Conservation (phyloP, 768 basidiomycete species). For the Serpula lacrymans region DNA sequence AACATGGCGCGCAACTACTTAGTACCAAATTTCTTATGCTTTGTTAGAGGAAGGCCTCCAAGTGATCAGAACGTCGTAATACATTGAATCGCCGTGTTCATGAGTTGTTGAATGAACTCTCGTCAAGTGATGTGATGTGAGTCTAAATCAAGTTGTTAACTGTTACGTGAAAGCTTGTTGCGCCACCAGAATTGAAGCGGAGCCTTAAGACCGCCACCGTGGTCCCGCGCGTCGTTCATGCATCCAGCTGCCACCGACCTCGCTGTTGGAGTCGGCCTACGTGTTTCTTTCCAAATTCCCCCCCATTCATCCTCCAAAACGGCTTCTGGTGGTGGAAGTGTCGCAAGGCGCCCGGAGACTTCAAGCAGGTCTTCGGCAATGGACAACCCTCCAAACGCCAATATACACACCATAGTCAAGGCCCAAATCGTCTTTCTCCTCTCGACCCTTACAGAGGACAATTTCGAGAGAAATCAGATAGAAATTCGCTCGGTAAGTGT, state of each 20-base stretch:
- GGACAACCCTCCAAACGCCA: conserved; percentile 81
- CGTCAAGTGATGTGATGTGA: too few relatives aligned
- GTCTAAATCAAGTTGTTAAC: too few relatives aligned
- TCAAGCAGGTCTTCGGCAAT: conserved; percentile 77
- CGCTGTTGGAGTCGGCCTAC: conserved; percentile 30
- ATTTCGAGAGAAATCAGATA: conserved; percentile 88
- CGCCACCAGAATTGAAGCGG: conserved; percentile 11
- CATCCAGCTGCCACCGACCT: conserved; percentile 21
- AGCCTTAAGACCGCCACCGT: conserved; percentile 11
- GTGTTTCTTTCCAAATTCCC: conserved; percentile 31
- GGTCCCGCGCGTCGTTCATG: conserved; percentile 15
- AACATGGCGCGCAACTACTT: too few relatives aligned
- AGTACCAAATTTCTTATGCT: too few relatives aligned
- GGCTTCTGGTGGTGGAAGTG: conserved; percentile 68
- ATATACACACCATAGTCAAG: conserved; percentile 90
- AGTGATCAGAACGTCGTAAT: too few relatives aligned
- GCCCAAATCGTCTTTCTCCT: conserved; percentile 98
- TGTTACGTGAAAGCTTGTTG: background rate
- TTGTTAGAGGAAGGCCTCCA: too few relatives aligned
- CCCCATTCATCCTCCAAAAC: conserved; percentile 44
- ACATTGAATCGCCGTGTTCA: too few relatives aligned
- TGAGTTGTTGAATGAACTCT: too few relatives aligned
- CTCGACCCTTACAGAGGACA: conserved; percentile 94
- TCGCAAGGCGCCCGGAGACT: conserved; percentile 69
- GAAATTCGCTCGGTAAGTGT: conserved; percentile 90